A percentile compares a stretch with the other conserved stretches of the same genome.
Evolutionary conservation across 2,329 filamentous ascomycete genomes (phyloP).

Genomic region (Talaromyces albobiverticillius): DNA sequence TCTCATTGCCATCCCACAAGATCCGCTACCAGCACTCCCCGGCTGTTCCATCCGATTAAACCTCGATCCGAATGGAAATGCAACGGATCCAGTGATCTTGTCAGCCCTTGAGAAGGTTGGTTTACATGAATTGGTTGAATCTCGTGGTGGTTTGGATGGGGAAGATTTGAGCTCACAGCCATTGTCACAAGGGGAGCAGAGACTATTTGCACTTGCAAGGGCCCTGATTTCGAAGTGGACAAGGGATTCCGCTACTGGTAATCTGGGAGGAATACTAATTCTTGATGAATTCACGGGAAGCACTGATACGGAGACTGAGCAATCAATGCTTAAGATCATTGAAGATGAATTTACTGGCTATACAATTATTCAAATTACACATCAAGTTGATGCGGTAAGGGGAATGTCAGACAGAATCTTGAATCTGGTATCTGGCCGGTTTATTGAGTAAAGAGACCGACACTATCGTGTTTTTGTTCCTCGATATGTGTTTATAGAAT

Average conservation of each 20-base stretch:
- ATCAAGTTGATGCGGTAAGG: constrained; percentile 2
- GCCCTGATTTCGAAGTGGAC: constrained; percentile 21
- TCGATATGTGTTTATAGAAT: too few species aligned
- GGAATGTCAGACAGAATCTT: not conserved
- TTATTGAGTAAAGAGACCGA: too few species aligned
- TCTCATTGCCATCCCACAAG: constrained; percentile 51
- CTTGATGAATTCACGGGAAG: constrained; percentile 7
- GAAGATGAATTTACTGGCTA: constrained; percentile 3
- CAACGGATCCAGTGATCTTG: constrained; percentile 40
- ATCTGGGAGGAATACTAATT: not conserved
- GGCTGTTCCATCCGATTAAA: constrained; percentile 48
- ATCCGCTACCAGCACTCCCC: constrained; percentile 47
- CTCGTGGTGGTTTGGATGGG: constrained; percentile 37
- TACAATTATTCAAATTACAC: constrained; percentile 6
- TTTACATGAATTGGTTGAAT: constrained; percentile 40
- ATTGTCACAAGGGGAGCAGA: constrained; percentile 49
- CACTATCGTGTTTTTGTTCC: too few species aligned
- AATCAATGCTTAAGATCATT: not conserved
- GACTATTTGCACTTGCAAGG: constrained; percentile 51
- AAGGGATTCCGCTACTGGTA: not conserved
- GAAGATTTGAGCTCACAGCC: constrained; percentile 28
- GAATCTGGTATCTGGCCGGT: constrained; percentile 1
- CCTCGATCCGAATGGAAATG: constrained; percentile 41
- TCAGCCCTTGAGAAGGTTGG: constrained; percentile 47
- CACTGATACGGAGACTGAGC: constrained; percentile 5